Base-by-base conservation (phyloP, 176 grass and related monocot genomes). In the Canna indica region DNA sequence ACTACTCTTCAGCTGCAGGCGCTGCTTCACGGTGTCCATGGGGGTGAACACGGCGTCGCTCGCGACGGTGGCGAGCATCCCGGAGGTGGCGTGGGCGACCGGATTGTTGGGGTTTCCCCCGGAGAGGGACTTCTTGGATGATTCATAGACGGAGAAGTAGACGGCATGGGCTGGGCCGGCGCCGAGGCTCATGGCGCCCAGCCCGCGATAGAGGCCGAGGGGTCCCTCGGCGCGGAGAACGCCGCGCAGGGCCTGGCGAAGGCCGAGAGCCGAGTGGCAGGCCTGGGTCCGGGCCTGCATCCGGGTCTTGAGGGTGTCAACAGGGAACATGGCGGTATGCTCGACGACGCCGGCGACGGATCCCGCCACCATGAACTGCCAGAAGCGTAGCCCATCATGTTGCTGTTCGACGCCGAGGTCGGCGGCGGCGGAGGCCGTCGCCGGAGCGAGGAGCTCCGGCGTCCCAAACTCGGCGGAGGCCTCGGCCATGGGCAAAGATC, bases 11-110 rank as follows among this genome's bases (percentile, higher is more conserved):
- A 73, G 54, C 53, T 73, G 71, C 14, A 73, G 54, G 13, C 71
- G 52, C 71, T 73, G 71, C 71, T 73, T 73, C n/a, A 73, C 71
- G 22, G 71, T 73, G 53, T 73, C 71, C 71, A 73, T 73, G 54
- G 71, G 71, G 9, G 71, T 73, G 71, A 73, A 73, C 11, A 73
- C 71, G 33, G 71, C 71, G 36, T 73, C 71, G 25, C 71, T 73
- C 7, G 71, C 71, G 33, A 73, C 71, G n/a, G 71, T 73, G 36
- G 71, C 71, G 5, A 73, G 1, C 35, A 73, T 54, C 8, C 71
- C 71, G 13, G 71, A 73, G 10, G 71, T 12, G 54, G 71, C 71
- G 35, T 73, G 71, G 24, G 54, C 54, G 0, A 42, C 35, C 54
- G 71, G 36, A 25, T 73, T 73, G 54, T 44, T 61, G 33, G 71